Percentiles rank a stretch among this genome's conserved stretches.
phyloP scores from a whole-genome alignment of 257 asterid species.

The Penstemon barbatus region DNA sequence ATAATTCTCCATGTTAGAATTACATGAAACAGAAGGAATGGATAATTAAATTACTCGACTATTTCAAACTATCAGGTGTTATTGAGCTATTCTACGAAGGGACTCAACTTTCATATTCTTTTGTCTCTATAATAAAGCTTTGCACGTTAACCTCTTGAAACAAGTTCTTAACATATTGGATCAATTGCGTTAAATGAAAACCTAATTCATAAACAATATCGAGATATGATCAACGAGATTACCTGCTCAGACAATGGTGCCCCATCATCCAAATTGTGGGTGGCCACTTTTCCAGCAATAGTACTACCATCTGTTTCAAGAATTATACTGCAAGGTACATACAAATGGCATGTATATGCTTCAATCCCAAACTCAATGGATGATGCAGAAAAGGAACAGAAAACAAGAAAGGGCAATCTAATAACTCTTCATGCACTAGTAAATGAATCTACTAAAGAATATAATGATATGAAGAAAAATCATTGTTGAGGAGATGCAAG shows the following conservation, averaged over 20 bases:
- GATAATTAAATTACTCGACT: neutral
- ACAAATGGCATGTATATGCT: neutral
- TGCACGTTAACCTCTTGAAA: too few relatives aligned
- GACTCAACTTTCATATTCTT: neutral
- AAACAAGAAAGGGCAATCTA: neutral
- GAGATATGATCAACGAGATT: constrained; percentile 2
- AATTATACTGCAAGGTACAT: constrained; percentile 53
- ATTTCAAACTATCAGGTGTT: neutral
- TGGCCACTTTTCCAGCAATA: constrained; percentile 88
- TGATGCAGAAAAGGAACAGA: neutral
- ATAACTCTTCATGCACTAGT: neutral
- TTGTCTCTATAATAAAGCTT: too few relatives aligned
- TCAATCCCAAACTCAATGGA: neutral
- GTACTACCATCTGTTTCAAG: constrained; percentile 91
- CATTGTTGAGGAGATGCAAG: neutral
- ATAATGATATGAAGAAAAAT: neutral
- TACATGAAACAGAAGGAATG: neutral
- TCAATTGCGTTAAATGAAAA: neutral
- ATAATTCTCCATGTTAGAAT: constrained; percentile 1
- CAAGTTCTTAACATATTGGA: too few relatives aligned
- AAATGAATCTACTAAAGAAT: neutral
- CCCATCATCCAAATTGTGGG: constrained; percentile 77
- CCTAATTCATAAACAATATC: neutral
- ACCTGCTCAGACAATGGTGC: constrained; percentile 94
- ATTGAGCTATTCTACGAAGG: neutral